Conservation (phyloP, 1,139 yeast genomes). For the Taiozyma sp. region DNA sequence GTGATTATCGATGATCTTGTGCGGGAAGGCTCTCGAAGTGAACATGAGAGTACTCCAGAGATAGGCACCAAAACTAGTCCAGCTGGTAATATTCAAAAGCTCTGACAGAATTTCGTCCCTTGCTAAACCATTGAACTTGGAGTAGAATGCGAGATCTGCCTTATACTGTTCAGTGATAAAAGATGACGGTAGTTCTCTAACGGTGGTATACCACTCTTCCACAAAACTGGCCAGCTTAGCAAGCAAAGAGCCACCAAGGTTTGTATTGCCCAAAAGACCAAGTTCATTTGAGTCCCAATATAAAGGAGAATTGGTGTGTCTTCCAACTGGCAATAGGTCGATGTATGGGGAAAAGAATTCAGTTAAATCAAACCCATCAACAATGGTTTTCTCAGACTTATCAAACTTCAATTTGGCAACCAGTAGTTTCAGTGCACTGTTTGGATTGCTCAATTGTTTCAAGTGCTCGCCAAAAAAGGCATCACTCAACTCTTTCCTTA, state of each 20-base stretch:
- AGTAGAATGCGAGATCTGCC: slow-evolving; percentile 8
- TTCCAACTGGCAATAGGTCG: slow-evolving; percentile 47
- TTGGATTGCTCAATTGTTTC: slow-evolving; percentile 32
- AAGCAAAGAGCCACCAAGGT: slow-evolving; percentile 37
- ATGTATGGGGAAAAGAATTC: slow-evolving; percentile 42
- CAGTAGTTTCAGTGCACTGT: slow-evolving; percentile 40
- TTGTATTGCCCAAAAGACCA: slow-evolving; percentile 55
- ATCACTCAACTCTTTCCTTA: slow-evolving; percentile 41
- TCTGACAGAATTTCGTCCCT: slow-evolving; percentile 5
- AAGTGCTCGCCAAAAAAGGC: slow-evolving; percentile 30
- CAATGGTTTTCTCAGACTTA: slow-evolving; percentile 22
- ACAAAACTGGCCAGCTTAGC: slow-evolving; percentile 28
- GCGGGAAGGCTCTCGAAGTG: slow-evolving; percentile 70
- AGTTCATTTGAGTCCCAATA: slow-evolving; percentile 54
- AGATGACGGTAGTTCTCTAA: slow-evolving; percentile 7
- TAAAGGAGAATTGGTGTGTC: slow-evolving; percentile 49
- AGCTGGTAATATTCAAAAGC: slow-evolving; percentile 17
- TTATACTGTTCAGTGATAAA: slow-evolving; percentile 1
- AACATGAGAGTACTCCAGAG: slow-evolving; percentile 65
- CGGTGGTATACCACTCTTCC: slow-evolving; percentile 26
- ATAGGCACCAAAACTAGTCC: slow-evolving; percentile 57
- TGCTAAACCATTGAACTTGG: neutral
- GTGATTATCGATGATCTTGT: slow-evolving; percentile 33
- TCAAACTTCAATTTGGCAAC: slow-evolving; percentile 39
- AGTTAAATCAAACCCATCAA: slow-evolving; percentile 12